Base-by-base conservation (phyloP, 2,329 filamentous ascomycete species). In the Fusarium sp. region DNA sequence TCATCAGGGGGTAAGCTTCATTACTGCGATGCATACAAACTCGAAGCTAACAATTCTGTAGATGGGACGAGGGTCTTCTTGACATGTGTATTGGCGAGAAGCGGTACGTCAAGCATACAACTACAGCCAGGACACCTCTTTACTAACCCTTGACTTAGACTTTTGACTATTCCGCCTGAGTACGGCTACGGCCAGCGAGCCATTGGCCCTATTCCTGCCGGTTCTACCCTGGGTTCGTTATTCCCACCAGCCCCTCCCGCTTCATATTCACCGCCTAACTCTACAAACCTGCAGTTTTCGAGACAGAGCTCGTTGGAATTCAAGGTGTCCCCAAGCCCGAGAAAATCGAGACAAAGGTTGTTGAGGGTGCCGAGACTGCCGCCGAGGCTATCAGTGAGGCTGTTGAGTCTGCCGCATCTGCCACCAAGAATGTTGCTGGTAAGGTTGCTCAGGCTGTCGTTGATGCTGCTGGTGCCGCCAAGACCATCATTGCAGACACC, bases 61-160 rank as follows among this genome's bases (percentile, higher is more conserved):
- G 92, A 80, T 98, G 95, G 96, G 96, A 98, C 79, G 84, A 97
- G 81, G 96, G 96, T 56, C 88, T 98, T 44, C 78, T 96, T 61
- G 94, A 94, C 80, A 98, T 98, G 95, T 98, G 96, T 84, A 93
- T 97, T 77, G 96, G 96, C 72, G 96, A 98, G 87, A 96, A 95
- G 87, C 90, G 89, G 87, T 86, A 78, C 84, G 83, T 77, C 41
- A 54, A 66, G 20, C 41, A 48, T 62, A 48, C 57, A 50, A n/a
- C 32, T 36, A 63, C 36, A 44, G 44, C 53, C 26, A 35, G 36
- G 15, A 50, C 59, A 45, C 24, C 17, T 42, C 24, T 41, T 66
- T 70, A 57, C 59, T 79, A 58, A 72, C 61, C 45, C 26, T 44
- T 67, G 62, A 14, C 70, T 66, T 67, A 89, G 93, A 77, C 96